Evolutionary conservation across 352 stramenopile genomes (phyloP).

Genomic region (Pythium monospermum): DNA sequence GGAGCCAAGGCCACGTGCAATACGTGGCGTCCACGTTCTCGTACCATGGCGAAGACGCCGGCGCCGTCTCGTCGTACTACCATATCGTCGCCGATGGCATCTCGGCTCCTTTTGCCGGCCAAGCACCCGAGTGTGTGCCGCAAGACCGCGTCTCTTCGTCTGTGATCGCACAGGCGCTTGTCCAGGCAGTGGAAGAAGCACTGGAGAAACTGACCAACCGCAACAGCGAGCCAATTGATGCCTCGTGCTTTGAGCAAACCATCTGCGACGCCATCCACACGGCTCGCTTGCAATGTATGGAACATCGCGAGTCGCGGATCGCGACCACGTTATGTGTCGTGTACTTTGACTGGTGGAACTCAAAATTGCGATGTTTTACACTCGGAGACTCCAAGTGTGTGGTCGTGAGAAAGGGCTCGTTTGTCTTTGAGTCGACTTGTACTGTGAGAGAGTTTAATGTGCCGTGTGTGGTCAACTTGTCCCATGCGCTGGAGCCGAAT

Average conservation of each 20-base stretch:
- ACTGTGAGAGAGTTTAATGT: slow-evolving; percentile 79
- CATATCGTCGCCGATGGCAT: slow-evolving; percentile 79
- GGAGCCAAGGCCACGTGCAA: slow-evolving; percentile 30
- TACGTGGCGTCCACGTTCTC: slow-evolving; percentile 39
- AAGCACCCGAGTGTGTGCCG: slow-evolving; percentile 16
- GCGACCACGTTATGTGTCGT: slow-evolving; percentile 62
- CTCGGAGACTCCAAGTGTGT: slow-evolving; percentile 76
- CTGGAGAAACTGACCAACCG: slow-evolving; percentile 55
- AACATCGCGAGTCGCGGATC: slow-evolving; percentile 51
- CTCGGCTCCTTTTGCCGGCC: slow-evolving; percentile 50
- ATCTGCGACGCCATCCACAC: slow-evolving; percentile 52
- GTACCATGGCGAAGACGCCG: slow-evolving; percentile 69
- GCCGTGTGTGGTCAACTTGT: slow-evolving; percentile 67
- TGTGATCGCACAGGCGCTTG: slow-evolving; percentile 50
- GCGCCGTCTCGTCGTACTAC: slow-evolving; percentile 47
- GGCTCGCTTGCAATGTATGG: slow-evolving; percentile 52
- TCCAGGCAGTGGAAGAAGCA: slow-evolving; percentile 36
- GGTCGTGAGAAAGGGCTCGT: slow-evolving; percentile 36
- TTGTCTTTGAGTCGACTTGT: slow-evolving; percentile 65
- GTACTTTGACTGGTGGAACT: slow-evolving; percentile 71
- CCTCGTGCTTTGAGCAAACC: slow-evolving; percentile 36
- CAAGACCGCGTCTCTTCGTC: slow-evolving; percentile 38
- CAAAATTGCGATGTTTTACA: slow-evolving; percentile 58
- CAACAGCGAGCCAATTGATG: slow-evolving; percentile 38
- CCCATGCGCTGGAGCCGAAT: slow-evolving; percentile 31